phyloP scores from a whole-genome alignment of 768 basidiomycete genomes.

The Naganishia onofrii region DNA sequence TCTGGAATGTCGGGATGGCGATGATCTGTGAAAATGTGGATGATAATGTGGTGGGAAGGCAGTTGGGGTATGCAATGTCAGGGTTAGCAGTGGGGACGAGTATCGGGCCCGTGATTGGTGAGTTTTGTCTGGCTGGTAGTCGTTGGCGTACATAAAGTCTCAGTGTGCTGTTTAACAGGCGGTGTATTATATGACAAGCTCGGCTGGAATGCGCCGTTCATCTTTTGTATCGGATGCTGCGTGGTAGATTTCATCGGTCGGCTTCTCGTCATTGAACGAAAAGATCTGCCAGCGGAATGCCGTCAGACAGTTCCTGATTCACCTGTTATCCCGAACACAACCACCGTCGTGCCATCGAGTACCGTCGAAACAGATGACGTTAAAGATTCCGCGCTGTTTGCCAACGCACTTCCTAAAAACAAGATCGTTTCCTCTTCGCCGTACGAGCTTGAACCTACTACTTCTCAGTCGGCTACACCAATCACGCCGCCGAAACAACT shows the following conservation, averaged over 20 bases:
- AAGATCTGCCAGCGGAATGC: constrained; percentile 26
- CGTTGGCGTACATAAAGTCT: background rate
- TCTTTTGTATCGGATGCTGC: constrained; percentile 43
- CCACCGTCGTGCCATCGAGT: background rate
- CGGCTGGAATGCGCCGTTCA: constrained; percentile 47
- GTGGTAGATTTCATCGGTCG: constrained; percentile 40
- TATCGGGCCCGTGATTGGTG: constrained; percentile 39
- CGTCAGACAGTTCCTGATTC: background rate
- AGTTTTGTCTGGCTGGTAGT: background rate
- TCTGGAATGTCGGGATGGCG: constrained; percentile 32
- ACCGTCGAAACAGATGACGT: background rate
- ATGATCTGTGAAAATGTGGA: constrained; percentile 42
- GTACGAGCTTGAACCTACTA: background rate
- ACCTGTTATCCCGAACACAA: background rate
- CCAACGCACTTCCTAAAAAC: background rate
- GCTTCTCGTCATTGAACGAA: constrained; percentile 42
- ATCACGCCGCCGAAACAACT: constrained; percentile 21
- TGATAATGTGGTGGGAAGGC: constrained; percentile 41
- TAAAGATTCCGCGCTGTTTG: background rate
- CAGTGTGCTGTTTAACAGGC: constrained; percentile 11
- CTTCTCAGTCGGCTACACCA: background rate
- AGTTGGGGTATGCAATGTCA: constrained; percentile 44
- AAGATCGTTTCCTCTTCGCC: background rate
- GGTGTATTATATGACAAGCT: constrained; percentile 41
- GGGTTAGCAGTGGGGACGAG: constrained; percentile 42